phyloP scores from a whole-genome alignment of 1,139 yeast species.

The Hemisphaericaspora xylofermentans region DNA sequence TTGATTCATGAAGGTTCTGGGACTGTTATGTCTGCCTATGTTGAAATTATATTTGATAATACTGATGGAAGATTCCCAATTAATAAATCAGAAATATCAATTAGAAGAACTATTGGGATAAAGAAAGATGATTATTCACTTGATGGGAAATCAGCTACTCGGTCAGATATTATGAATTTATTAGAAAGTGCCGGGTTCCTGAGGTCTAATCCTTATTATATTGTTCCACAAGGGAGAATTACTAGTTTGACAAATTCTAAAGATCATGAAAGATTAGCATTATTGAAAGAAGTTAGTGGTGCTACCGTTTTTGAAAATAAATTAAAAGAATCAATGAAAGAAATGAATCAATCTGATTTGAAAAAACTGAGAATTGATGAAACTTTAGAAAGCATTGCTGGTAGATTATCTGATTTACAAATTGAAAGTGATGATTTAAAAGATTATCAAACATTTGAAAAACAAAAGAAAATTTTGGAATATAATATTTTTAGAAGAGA shows the following conservation, averaged over 20 bases:
- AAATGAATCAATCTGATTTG: constrained; percentile 69
- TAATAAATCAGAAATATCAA: constrained; percentile 63
- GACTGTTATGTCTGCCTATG: constrained; percentile 89
- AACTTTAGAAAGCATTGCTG: constrained; percentile 67
- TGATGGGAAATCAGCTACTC: constrained; percentile 75
- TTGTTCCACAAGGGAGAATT: constrained; percentile 95
- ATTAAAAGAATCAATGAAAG: constrained; percentile 73
- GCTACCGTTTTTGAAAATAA: constrained; percentile 87
- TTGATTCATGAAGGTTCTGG: constrained; percentile 90
- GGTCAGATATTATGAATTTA: constrained; percentile 78
- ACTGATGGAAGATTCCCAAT: constrained; percentile 73
- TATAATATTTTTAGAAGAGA: constrained; percentile 80
- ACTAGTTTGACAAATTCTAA: constrained; percentile 85
- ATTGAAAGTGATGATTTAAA: constrained; percentile 77
- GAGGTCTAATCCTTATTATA: constrained; percentile 87
- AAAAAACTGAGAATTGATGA: constrained; percentile 76
- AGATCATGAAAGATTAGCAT: constrained; percentile 73
- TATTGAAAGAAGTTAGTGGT: constrained; percentile 92
- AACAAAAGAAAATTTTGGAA: constrained; percentile 68
- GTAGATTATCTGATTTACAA: constrained; percentile 73
- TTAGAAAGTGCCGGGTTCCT: constrained; percentile 94
- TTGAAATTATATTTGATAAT: constrained; percentile 85
- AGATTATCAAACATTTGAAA: constrained; percentile 66
- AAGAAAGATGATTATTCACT: constrained; percentile 88
- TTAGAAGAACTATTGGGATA: constrained; percentile 87